Evolutionary conservation across 371 early-diverging fungal genomes (phyloP).

Genomic region (Dichotomocladium elegans): DNA sequence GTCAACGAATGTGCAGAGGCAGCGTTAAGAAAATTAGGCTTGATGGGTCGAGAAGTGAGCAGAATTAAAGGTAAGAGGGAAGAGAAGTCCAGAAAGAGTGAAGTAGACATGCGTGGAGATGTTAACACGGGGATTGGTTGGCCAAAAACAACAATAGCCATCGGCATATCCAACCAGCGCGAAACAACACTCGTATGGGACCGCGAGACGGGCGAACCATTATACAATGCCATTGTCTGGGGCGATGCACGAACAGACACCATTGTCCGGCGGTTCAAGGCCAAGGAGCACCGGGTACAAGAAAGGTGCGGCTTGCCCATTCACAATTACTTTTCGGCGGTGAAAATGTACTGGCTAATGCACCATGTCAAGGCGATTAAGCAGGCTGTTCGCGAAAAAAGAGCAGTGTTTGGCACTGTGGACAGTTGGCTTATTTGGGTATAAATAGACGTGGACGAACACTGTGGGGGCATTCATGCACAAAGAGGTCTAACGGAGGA

Average conservation of each 20-base stretch:
- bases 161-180: conserved; percentile 93
- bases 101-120: background rate
- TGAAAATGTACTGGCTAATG: conserved; percentile 88
- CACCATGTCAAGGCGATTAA: conserved; percentile 54
- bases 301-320: conserved; percentile 80
- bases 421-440: conserved; percentile 91
- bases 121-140: too few species aligned
- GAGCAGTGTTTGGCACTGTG: conserved; percentile 80
- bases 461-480: background rate
- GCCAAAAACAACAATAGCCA: conserved; percentile 44
- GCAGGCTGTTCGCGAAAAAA: conserved; percentile 11
- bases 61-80: conserved; percentile 61
- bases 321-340: conserved; percentile 89
- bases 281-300: conserved; percentile 39
- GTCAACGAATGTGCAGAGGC: conserved; percentile 67
- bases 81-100: background rate
- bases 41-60: conserved; percentile 47
- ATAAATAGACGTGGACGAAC: background rate
- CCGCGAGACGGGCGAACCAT: conserved; percentile 68
- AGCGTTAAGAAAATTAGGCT: conserved; percentile 58
- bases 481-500: background rate
- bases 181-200: conserved; percentile 91
- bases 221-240: conserved; percentile 68
- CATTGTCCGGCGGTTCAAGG: conserved; percentile 27
- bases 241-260: conserved; percentile 34